Evolutionary conservation across 2,329 filamentous ascomycete species (phyloP).

Genomic region (Seiridium cupressi): DNA sequence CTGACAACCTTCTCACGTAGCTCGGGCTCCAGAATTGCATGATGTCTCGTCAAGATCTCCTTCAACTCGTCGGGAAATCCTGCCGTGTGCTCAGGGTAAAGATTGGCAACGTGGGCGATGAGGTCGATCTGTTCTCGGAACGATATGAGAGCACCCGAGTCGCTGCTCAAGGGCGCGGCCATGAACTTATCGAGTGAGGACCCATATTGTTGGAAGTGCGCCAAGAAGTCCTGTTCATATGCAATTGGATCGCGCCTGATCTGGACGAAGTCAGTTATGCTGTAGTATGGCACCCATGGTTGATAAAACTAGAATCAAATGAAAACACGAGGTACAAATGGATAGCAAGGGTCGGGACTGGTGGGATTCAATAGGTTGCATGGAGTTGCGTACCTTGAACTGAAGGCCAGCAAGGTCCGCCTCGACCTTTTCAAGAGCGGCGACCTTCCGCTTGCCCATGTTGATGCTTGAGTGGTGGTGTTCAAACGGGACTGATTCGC

Average conservation of each 20-base stretch:
- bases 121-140: conserved; percentile 92
- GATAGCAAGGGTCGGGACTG: too few relatives aligned
- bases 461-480: conserved; percentile 12
- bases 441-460: conserved; percentile 87
- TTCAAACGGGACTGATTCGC: background rate
- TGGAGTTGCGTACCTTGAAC: background rate
- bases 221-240: conserved; percentile 84
- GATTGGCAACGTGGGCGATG: conserved; percentile 89
- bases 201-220: conserved; percentile 89
- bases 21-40: conserved; percentile 78
- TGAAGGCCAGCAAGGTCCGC: conserved; percentile 73
- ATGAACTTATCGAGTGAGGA: conserved; percentile 90
- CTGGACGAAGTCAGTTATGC: conserved; percentile 57
- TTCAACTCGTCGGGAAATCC: conserved; percentile 80
- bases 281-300: conserved; percentile 49
- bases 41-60: conserved; percentile 76
- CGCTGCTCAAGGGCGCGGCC: conserved; percentile 74
- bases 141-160: conserved; percentile 75
- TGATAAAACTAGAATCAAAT: too few relatives aligned
- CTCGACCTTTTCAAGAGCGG: conserved; percentile 92
- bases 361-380: background rate
- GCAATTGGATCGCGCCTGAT: conserved; percentile 84
- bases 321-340: too few relatives aligned
- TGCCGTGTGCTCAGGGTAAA: conserved; percentile 78
- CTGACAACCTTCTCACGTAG: conserved; percentile 92